These are phyloP conservation scores for Morella rubra DNA, from an alignment of 306 rosid genomes.

Conservation along the genomic window DNA sequence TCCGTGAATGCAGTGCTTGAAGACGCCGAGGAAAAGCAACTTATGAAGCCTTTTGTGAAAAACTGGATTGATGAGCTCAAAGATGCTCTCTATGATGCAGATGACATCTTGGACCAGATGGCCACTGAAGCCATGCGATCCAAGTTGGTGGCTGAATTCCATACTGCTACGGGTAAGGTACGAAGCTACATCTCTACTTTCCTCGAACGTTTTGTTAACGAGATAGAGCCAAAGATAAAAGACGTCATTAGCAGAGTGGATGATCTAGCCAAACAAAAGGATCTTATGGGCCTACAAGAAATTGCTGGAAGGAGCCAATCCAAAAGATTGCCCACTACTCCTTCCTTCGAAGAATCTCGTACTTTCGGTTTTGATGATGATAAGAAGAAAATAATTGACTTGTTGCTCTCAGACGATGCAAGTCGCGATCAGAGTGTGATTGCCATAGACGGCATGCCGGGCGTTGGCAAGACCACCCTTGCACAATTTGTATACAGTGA, in stretches of 20 bases:
- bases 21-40: constrained; percentile 2
- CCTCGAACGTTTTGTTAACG: no score
- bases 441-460: no score
- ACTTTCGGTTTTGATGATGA: constrained; percentile 24
- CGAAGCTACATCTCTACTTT: neutral
- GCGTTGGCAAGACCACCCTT: neutral
- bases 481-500: neutral
- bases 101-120: constrained; percentile 24
- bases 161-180: neutral
- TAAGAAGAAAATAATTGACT: neutral
- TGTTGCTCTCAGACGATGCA: neutral
- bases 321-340: neutral
- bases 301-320: neutral
- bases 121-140: neutral
- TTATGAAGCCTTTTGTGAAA: neutral
- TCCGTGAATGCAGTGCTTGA: no score
- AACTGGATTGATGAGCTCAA: constrained; percentile 13
- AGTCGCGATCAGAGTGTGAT: neutral
- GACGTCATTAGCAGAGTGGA: no score
- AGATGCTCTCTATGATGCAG: constrained; percentile 12
- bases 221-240: no score
- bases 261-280: neutral
- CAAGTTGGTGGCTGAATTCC: neutral
- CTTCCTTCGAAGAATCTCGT: neutral
- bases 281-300: neutral